Percentiles rank a stretch among this genome's conserved stretches.
Evolutionary conservation across 2,329 filamentous ascomycete species (phyloP).

Genomic region (Hirsutella rhossiliensis): DNA sequence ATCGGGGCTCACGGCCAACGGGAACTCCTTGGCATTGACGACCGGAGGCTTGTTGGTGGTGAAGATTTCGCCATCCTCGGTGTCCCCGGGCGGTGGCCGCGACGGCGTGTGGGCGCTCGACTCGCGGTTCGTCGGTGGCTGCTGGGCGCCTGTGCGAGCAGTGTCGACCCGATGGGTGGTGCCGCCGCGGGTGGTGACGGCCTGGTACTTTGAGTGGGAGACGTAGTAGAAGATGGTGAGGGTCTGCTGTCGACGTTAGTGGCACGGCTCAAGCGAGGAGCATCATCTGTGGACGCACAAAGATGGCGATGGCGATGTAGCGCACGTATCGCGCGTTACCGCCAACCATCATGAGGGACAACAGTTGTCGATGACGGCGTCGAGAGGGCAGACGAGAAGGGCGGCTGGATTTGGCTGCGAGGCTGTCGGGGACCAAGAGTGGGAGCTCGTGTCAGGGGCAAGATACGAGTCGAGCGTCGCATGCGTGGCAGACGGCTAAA

Average conservation of each 20-base stretch:
- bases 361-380: background rate
- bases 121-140: background rate
- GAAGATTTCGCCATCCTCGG: constrained; percentile 12
- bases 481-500: too few species aligned
- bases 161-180: background rate
- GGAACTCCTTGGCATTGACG: constrained; percentile 23
- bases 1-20: constrained; percentile 39
- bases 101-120: background rate
- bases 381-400: background rate
- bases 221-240: constrained; percentile 74
- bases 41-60: constrained; percentile 12
- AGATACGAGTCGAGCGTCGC: too few species aligned
- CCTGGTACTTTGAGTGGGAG: constrained; percentile 42
- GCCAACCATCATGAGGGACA: constrained; percentile 42
- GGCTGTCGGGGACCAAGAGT: background rate
- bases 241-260: constrained; percentile 31
- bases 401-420: background rate
- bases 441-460: background rate
- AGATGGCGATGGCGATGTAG: constrained; percentile 70
- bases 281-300: constrained; percentile 46
- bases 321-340: constrained; percentile 63
- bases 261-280: too few species aligned
- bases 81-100: constrained; percentile 7
- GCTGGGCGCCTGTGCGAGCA: background rate
- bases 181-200: constrained; percentile 15